Conservation (phyloP, 176 grass and related monocot species). For the Calamus simplicifolius region DNA sequence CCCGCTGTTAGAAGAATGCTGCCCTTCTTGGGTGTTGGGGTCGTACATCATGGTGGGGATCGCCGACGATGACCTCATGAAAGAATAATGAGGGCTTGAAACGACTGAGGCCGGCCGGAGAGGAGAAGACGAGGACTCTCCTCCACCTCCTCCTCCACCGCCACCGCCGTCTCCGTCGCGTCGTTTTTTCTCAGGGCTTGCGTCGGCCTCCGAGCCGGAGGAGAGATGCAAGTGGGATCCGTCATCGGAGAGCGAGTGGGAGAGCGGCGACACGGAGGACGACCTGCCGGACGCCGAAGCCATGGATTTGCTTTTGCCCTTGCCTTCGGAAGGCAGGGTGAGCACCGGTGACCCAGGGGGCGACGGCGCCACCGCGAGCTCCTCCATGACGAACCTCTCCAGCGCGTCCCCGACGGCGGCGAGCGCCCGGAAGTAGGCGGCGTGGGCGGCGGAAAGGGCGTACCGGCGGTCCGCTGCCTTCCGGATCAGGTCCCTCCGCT, state of each 20-base stretch:
- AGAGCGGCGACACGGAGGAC: constrained; percentile 67
- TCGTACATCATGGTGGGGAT: constrained; percentile 35
- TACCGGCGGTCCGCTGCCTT: constrained; percentile 40
- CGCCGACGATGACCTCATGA: constrained; percentile 37
- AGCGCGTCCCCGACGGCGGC: constrained; percentile 52
- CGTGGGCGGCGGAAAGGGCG: constrained; percentile 60
- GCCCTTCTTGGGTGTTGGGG: constrained; percentile 18
- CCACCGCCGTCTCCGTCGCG: neutral
- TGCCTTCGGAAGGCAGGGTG: constrained; percentile 52
- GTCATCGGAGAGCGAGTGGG: constrained; percentile 60
- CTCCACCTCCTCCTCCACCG: neutral
- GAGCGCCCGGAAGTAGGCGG: constrained; percentile 66
- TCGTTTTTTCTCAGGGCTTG: constrained; percentile 1
- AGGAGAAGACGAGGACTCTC: neutral
- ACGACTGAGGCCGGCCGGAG: neutral
- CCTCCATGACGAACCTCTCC: constrained; percentile 43
- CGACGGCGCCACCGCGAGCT: constrained; percentile 32
- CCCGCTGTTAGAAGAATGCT: constrained; percentile 3
- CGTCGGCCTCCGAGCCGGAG: neutral
- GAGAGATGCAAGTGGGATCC: constrained; percentile 19
- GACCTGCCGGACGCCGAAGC: constrained; percentile 8
- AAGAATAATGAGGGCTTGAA: constrained; percentile 14
- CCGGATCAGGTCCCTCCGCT: constrained; percentile 58
- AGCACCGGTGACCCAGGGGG: constrained; percentile 48
- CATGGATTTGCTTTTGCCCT: constrained; percentile 8